Evolutionary conservation across 2,329 filamentous ascomycete species (phyloP).

Genomic region (Calonectria hawksworthii): DNA sequence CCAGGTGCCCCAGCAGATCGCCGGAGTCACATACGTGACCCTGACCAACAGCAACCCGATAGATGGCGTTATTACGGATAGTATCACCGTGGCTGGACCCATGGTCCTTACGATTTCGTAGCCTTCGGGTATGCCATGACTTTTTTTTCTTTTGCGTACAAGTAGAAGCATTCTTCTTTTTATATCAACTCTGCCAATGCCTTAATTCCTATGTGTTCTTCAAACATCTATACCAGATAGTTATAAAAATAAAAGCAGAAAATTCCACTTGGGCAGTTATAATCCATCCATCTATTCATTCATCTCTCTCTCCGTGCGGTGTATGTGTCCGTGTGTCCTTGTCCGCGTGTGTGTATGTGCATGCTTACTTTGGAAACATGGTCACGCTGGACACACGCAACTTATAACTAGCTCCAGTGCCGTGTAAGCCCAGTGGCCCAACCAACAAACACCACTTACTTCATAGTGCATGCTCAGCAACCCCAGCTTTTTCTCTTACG

Average conservation of each 20-base stretch:
- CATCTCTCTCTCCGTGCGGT: too few species aligned
- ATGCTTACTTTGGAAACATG: background rate
- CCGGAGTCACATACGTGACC: constrained; percentile 77
- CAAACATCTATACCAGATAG: background rate
- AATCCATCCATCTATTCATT: background rate
- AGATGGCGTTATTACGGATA: constrained; percentile 68
- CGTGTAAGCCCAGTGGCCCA: background rate
- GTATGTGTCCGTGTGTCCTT: background rate
- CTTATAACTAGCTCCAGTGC: background rate
- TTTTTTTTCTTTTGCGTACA: background rate
- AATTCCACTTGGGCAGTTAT: background rate
- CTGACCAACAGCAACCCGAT: constrained; percentile 69
- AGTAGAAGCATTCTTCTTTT: background rate
- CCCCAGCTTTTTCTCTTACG: background rate
- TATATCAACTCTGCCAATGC: background rate
- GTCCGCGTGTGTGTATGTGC: background rate
- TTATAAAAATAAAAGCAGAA: background rate
- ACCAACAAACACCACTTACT: background rate
- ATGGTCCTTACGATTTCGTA: constrained; percentile 69
- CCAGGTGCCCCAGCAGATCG: constrained; percentile 71
- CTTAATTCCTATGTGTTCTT: background rate
- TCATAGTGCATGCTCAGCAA: background rate
- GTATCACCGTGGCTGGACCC: constrained; percentile 76
- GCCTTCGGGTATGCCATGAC: background rate
- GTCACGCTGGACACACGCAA: background rate